Evolutionary conservation across 2,329 filamentous ascomycete species (phyloP).

Genomic region (Fusarium subtropicale): DNA sequence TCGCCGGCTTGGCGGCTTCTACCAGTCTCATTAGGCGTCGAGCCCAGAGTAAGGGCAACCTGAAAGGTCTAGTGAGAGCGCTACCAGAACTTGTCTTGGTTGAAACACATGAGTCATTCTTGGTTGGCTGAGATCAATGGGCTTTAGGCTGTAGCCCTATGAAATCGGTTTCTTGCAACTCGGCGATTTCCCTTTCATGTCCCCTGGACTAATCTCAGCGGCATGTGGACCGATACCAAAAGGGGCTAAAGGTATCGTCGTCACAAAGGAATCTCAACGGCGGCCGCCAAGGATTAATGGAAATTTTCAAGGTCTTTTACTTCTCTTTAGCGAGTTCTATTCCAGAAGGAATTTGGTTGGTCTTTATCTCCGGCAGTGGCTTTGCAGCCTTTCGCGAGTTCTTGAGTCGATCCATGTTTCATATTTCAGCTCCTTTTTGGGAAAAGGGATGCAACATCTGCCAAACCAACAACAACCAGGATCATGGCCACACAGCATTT

Average conservation of each 20-base stretch:
- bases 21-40: neutral
- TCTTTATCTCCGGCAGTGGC: conserved; percentile 13
- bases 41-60: neutral
- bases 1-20: conserved; percentile 7
- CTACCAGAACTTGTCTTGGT: neutral
- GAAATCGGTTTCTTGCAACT: neutral
- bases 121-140: neutral
- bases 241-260: conserved; percentile 3
- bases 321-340: neutral
- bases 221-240: conserved; percentile 31
- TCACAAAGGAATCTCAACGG: conserved; percentile 9
- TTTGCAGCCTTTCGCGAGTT: neutral
- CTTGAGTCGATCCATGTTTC: conserved; percentile 17
- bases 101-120: conserved; percentile 2
- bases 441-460: neutral
- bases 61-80: neutral
- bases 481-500: neutral
- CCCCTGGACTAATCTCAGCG: conserved; percentile 29
- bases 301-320: conserved; percentile 9
- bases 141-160: conserved; percentile 25
- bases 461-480: neutral
- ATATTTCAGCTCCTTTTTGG: neutral
- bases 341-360: conserved; percentile 8
- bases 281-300: conserved; percentile 9
- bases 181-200: conserved; percentile 34